Base-by-base conservation (phyloP, 192 early-diverging fungal species). In the Backusella sp. region DNA sequence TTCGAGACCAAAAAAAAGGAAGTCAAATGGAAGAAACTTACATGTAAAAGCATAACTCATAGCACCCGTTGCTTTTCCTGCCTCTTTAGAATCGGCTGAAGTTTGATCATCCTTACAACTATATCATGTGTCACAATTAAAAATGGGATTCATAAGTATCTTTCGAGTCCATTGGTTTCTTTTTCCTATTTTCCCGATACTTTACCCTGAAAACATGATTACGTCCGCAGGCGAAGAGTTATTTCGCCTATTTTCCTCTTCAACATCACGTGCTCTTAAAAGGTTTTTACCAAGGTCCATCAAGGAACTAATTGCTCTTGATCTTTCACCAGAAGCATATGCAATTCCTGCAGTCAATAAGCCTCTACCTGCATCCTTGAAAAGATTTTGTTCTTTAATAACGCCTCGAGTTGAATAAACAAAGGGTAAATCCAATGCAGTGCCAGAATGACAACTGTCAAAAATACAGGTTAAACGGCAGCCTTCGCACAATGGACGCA, bases 391-490 rank as follows among this genome's bases (percentile, higher is more conserved):
- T 19, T 88, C 86, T 35, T 90, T 90, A 34, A 90, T 49, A 6
- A 78, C 71, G 44, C 94, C 93, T 41, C 84, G 42, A n/a, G 91
- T 91, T 49, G 90, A 89, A 77, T 95, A 95, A 73, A 89, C 86
- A 76, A 89, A 95, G 3, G 94, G 93, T 37, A 95, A 81, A 79
- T 95, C 94, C 36, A 96, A 83, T 0, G 91, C 93, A 7, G 94
- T 91, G 26, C 93, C 94, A 21, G 92, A 93, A 75, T 96, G 92
- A 77, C 94, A 96, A 72, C 92, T 94, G 80, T 96, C 94, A 79
- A 94, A 94, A 53, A 96, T 90, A 5, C 90, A 94, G 0, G 94
- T 96, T 77, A 96, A 80, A 32, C 93, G 90, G 53, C 86, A 89
- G 26, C 94, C 84, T 49, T 73, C 35, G 14, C 84, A 85, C 23